Conservation (phyloP, 257 asterid species). For the Solanum peruvianum region DNA sequence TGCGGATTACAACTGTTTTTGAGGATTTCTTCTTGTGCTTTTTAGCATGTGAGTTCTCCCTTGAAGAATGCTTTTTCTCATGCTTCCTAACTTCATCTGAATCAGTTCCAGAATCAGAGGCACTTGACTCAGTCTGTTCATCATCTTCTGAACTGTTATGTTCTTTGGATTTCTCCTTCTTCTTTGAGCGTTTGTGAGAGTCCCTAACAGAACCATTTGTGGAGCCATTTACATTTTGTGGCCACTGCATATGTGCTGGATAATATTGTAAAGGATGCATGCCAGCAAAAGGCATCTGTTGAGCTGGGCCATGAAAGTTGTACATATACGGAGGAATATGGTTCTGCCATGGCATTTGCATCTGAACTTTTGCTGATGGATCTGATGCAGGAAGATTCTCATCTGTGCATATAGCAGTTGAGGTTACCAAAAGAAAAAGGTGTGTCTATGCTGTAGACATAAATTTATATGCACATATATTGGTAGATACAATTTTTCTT, state of each 20-base stretch:
- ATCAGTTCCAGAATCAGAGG: conserved; percentile 29
- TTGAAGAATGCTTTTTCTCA: conserved; percentile 28
- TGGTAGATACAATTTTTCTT: background rate
- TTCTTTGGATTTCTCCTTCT: conserved; percentile 34
- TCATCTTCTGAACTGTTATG: conserved; percentile 45
- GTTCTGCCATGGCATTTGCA: conserved; percentile 73
- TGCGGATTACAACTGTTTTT: conserved; percentile 74
- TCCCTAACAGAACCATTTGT: conserved; percentile 17
- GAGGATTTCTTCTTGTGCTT: conserved; percentile 58
- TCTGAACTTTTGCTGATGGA: conserved; percentile 31
- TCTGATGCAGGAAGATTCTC: conserved; percentile 26
- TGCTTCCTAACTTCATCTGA: conserved; percentile 27
- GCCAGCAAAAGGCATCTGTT: conserved; percentile 43
- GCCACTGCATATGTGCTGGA: conserved; percentile 57
- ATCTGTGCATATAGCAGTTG: conserved; percentile 22
- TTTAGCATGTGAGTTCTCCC: conserved; percentile 22
- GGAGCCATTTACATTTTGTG: conserved; percentile 11
- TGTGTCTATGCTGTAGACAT: background rate
- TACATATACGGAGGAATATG: conserved; percentile 65
- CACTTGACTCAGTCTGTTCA: conserved; percentile 38
- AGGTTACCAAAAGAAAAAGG: background rate
- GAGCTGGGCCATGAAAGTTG: conserved; percentile 45
- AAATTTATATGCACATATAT: background rate
- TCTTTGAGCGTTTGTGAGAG: conserved; percentile 23
- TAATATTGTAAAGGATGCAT: conserved; percentile 43